These are phyloP conservation scores for Phytophthora boehmeriae DNA, from an alignment of 352 stramenopile genomes.

Conservation along the genomic window DNA sequence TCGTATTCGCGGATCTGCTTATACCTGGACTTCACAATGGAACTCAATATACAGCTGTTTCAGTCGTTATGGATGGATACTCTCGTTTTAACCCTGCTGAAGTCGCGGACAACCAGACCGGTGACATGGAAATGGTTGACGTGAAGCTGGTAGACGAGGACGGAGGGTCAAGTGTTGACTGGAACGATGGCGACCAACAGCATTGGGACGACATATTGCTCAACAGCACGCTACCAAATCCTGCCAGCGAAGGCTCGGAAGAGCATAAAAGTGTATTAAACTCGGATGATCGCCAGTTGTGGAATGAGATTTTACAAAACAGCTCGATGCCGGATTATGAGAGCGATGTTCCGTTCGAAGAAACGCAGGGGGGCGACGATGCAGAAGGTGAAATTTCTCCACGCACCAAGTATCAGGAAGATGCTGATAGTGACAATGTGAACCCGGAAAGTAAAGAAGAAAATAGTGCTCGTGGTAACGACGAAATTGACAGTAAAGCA, in stretches of 20 bases:
- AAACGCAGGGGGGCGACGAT: neutral
- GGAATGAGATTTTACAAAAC: neutral
- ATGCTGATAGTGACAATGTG: neutral
- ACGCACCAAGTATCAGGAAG: neutral
- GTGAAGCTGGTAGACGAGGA: neutral
- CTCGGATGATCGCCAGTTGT: neutral
- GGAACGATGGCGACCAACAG: neutral
- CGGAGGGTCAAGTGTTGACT: neutral
- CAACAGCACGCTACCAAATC: neutral
- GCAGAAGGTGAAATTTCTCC: neutral
- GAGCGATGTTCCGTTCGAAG: neutral
- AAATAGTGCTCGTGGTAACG: neutral
- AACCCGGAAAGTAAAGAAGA: neutral
- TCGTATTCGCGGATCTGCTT: conserved; percentile 9
- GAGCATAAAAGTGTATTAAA: neutral
- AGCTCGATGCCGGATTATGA: neutral
- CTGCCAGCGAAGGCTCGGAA: neutral
- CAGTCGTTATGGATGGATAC: conserved; percentile 14
- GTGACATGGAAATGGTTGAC: neutral
- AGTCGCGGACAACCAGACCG: neutral
- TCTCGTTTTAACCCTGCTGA: neutral
- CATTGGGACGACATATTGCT: neutral
- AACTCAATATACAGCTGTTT: neutral
- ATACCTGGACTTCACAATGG: conserved; percentile 5
- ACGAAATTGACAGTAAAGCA: neutral